phyloP scores from a whole-genome alignment of 768 basidiomycete species.

The Roridomyces roridus region DNA sequence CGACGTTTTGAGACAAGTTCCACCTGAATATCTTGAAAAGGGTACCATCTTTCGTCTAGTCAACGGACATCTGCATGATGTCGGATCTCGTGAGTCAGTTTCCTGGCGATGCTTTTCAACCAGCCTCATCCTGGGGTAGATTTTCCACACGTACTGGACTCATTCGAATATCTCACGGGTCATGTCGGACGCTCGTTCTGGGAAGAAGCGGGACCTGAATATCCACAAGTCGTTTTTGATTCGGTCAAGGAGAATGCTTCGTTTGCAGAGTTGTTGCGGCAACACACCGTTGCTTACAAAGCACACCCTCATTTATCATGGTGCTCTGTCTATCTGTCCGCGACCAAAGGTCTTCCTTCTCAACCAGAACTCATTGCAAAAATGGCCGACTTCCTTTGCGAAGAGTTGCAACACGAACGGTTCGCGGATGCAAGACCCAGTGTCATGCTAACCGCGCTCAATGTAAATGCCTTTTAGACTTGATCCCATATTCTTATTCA shows the following conservation, averaged over 20 bases:
- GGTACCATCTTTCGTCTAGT: conserved; percentile 46
- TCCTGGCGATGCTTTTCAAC: conserved; percentile 30
- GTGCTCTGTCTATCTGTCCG: conserved; percentile 68
- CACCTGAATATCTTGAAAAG: conserved; percentile 39
- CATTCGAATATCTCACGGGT: conserved; percentile 64
- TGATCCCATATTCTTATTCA: neutral
- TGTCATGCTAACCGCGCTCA: conserved; percentile 64
- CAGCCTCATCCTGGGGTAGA: conserved; percentile 36
- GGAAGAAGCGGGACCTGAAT: conserved; percentile 72
- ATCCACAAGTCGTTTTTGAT: conserved; percentile 81
- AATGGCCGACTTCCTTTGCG: conserved; percentile 75
- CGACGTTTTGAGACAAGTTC: conserved; percentile 57
- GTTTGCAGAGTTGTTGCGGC: conserved; percentile 51
- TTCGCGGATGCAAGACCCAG: conserved; percentile 64
- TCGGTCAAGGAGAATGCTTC: conserved; percentile 80
- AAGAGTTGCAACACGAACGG: conserved; percentile 81
- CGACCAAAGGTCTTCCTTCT: conserved; percentile 52
- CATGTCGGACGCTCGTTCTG: conserved; percentile 66
- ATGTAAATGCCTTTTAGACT: conserved; percentile 51
- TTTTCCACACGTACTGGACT: conserved; percentile 62
- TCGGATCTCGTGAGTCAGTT: conserved; percentile 64
- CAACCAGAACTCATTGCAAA: conserved; percentile 77
- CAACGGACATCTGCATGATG: conserved; percentile 64
- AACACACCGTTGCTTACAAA: conserved; percentile 35
- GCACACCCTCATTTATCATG: conserved; percentile 57